Base-by-base conservation (phyloP, 2,329 filamentous ascomycete genomes). In the Pyrenochaeta sp. region DNA sequence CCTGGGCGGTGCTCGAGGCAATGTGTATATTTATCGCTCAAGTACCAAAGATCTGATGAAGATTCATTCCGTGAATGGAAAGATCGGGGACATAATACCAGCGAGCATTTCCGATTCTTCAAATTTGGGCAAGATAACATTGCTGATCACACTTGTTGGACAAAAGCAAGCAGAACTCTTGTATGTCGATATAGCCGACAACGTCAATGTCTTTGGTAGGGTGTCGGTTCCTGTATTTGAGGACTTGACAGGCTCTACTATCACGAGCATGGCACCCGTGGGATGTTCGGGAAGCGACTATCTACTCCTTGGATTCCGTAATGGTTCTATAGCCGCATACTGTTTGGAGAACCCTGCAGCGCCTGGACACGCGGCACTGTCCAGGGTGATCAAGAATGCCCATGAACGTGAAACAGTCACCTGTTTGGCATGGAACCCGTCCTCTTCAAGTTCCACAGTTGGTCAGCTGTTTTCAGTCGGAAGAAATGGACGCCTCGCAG, bases 401-500 rank as follows among this genome's bases (percentile, higher is more conserved):
- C 82, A 85, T 55, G 74, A 73, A 6, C 71, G 72, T 29, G 80
- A 95, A 60, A 81, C 87, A 6, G 82, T 96, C 29, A 93, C 88
- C 3, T 78, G 80, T 24, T 81, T 96, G 8, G 34, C 41, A 13
- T 74, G 67, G 63, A 3, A 54, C 3, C 32, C 53, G 6, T 53
- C 41, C 10, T n/a, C 21, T 58, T 83, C 1, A 11, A 13, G 73
- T 74, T 53, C 58, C 41, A 36, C 58, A 21, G 48, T 54, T 40
- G 61, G 71, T 14, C 78, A 82, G 44, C 77, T 96, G 28, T 71
- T 93, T 10, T 86, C 87, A 0, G 89, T 88, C 3, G 87, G 87
- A 26, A 83, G 91, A 40, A 88, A 96, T 66, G 89, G 90, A 2
- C 83, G 78, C 35, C 91, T 87, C 57, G 82, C 87, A 26, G 83